Evolutionary conservation across 495 filamentous ascomycete genomes (phyloP).

Genomic region (Neurospora hispaniola): DNA sequence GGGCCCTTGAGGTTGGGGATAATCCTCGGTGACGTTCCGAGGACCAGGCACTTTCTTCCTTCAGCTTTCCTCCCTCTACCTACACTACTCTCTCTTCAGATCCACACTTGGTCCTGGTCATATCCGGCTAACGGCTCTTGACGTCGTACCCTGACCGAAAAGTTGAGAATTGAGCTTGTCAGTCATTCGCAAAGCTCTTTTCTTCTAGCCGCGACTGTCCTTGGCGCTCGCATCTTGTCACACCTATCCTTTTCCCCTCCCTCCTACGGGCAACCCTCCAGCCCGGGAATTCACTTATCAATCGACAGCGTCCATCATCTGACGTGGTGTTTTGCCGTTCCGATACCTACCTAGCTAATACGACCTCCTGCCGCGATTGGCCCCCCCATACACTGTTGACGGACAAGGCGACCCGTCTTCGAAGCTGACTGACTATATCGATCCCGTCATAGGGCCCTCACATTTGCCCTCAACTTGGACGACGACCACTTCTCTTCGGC

Average conservation of each 20-base stretch:
- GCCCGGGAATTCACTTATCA: background rate
- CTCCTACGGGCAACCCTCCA: background rate
- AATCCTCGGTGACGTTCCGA: background rate
- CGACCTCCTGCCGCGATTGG: background rate
- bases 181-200: background rate
- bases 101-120: background rate
- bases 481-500: background rate
- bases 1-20: background rate
- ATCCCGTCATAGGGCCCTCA: background rate
- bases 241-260: background rate
- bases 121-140: background rate
- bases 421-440: background rate
- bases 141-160: background rate
- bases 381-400: background rate
- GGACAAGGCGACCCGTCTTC: background rate
- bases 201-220: background rate
- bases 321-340: background rate
- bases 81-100: background rate
- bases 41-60: background rate
- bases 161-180: background rate
- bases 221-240: background rate
- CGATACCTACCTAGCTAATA: background rate
- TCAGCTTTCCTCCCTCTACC: background rate
- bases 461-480: background rate
- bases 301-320: background rate